These are phyloP conservation scores for Xylaria scruposa DNA, from an alignment of 495 filamentous ascomycete genomes.

Conservation along the genomic window DNA sequence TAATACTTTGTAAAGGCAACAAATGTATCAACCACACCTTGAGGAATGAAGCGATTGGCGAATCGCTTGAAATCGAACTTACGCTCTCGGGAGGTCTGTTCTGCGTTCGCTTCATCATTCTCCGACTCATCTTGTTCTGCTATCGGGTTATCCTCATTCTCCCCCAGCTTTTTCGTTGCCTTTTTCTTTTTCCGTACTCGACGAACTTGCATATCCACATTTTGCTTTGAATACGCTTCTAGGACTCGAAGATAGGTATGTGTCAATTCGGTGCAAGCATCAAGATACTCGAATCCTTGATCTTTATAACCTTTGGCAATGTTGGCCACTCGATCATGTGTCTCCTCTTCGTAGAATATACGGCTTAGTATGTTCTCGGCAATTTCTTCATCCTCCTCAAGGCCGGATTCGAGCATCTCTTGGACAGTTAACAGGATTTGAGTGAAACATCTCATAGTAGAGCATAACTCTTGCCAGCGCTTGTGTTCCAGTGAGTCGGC, in stretches of 20 bases:
- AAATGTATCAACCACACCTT: constrained; percentile 89
- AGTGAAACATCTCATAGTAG: constrained; percentile 89
- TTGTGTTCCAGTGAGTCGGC: constrained; percentile 79
- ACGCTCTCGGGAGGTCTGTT: constrained; percentile 75
- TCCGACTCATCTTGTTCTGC: constrained; percentile 69
- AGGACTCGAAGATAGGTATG: constrained; percentile 93
- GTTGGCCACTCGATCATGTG: constrained; percentile 81
- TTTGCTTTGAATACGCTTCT: constrained; percentile 92
- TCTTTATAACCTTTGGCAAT: constrained; percentile 86
- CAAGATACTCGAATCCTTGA: constrained; percentile 91
- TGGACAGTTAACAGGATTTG: constrained; percentile 90
- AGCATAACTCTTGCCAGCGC: constrained; percentile 83
- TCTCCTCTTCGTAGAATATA: constrained; percentile 97
- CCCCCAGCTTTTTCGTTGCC: constrained; percentile 50
- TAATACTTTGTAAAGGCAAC: constrained; percentile 81
- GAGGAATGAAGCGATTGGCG: constrained; percentile 76
- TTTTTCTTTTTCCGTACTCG: constrained; percentile 74
- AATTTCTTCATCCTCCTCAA: constrained; percentile 96
- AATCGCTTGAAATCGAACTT: constrained; percentile 95
- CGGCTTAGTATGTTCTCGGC: constrained; percentile 96
- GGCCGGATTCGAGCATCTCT: constrained; percentile 83
- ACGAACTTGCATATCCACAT: constrained; percentile 88
- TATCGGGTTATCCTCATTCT: constrained; percentile 46
- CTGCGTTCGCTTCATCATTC: constrained; percentile 75
- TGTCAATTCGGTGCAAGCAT: constrained; percentile 87